Evolutionary conservation across 257 asterid genomes (phyloP).

Genomic region (Ocimum tenuiflorum): DNA sequence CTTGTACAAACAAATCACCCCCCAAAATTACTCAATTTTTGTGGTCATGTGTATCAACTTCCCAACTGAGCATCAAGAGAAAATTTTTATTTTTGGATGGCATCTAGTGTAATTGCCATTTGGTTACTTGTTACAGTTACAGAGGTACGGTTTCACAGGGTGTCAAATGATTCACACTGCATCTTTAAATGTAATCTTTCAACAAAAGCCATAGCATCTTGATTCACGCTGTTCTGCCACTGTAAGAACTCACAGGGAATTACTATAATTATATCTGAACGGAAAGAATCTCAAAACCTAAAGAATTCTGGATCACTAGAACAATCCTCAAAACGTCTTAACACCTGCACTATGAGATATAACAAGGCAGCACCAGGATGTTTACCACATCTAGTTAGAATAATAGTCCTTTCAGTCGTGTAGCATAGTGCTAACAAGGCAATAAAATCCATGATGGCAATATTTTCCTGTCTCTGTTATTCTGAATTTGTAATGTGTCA

Average conservation of each 20-base stretch:
- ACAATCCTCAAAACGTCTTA: background rate
- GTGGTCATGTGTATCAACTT: slow-evolving; percentile 1
- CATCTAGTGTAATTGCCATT: background rate
- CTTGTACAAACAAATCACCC: background rate
- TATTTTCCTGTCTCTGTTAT: slow-evolving; percentile 1
- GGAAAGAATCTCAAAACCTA: background rate
- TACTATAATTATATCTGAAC: background rate
- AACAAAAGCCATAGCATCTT: background rate
- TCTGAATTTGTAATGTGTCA: slow-evolving; percentile 18
- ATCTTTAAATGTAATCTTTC: background rate
- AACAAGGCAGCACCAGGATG: background rate
- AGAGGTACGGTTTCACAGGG: background rate
- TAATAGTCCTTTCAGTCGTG: background rate
- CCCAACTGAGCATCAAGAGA: slow-evolving; percentile 1
- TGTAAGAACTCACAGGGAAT: background rate
- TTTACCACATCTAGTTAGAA: slow-evolving; percentile 6
- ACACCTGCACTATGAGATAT: background rate
- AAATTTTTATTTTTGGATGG: background rate
- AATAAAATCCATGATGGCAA: slow-evolving; percentile 8
- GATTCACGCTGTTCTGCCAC: background rate
- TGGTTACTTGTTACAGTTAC: background rate
- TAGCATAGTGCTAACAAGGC: slow-evolving; percentile 1
- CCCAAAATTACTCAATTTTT: background rate
- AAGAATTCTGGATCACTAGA: background rate
- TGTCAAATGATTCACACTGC: background rate